Percentiles rank a stretch among this genome's conserved stretches.
Evolutionary conservation across 2,329 filamentous ascomycete genomes (phyloP).

Genomic region (Aspergillus quadrilineatus): DNA sequence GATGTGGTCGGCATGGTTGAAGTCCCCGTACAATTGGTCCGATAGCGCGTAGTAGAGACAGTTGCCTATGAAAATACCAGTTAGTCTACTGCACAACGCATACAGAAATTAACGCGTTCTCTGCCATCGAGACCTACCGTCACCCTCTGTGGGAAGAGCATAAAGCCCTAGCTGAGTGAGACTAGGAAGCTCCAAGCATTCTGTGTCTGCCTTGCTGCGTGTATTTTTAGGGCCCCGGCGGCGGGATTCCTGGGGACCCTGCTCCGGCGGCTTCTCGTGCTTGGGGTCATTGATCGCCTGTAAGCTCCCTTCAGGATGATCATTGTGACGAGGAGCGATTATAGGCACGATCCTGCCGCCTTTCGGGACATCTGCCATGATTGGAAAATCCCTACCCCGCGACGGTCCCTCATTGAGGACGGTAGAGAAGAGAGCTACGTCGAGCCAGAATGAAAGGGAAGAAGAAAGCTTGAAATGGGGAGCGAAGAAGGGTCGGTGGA

Average conservation of each 20-base stretch:
- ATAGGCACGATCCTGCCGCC: conserved; percentile 46
- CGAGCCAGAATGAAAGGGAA: conserved; percentile 19
- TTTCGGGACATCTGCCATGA: conserved; percentile 40
- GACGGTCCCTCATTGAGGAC: conserved; percentile 36
- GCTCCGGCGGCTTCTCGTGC: conserved; percentile 16
- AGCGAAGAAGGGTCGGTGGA: conserved; percentile 12
- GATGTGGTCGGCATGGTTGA: conserved; percentile 58
- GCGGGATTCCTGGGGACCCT: conserved; percentile 15
- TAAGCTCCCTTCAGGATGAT: conserved; percentile 18
- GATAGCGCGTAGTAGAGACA: conserved; percentile 68
- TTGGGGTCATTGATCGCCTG: conserved; percentile 11
- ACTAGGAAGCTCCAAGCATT: conserved; percentile 41
- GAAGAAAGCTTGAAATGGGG: conserved; percentile 13
- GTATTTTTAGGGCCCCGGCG: conserved; percentile 11
- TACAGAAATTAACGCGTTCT: background rate
- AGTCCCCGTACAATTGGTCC: conserved; percentile 64
- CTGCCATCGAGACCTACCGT: conserved; percentile 51
- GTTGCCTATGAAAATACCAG: conserved; percentile 53
- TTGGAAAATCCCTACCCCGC: conserved; percentile 33
- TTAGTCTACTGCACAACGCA: conserved; percentile 17
- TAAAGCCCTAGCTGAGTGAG: conserved; percentile 59
- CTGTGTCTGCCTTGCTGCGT: conserved; percentile 23
- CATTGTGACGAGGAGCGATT: conserved; percentile 32
- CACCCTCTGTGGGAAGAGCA: conserved; percentile 58
- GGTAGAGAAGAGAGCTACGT: conserved; percentile 19